phyloP scores from a whole-genome alignment of 495 filamentous ascomycete genomes.

The Apiosordaria backusii region DNA sequence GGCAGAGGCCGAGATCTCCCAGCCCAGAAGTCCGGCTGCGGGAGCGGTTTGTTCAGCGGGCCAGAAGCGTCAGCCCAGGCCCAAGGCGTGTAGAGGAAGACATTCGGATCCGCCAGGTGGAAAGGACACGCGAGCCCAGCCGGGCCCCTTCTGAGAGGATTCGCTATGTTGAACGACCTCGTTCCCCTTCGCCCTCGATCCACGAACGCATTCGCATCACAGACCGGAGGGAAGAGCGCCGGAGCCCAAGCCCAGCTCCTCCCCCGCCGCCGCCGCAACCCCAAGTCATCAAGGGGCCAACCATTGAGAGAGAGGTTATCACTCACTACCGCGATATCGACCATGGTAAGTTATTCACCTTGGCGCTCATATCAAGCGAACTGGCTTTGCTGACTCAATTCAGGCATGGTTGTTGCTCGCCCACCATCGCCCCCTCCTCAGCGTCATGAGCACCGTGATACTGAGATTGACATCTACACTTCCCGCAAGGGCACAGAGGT shows the following conservation, averaged over 20 bases:
- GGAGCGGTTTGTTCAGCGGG: conserved; percentile 31
- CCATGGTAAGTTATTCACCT: conserved; percentile 58
- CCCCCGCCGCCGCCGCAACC: conserved; percentile 52
- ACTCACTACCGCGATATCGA: conserved; percentile 85
- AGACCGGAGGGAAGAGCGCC: conserved; percentile 41
- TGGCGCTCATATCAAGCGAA: neutral
- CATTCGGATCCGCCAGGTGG: conserved; percentile 28
- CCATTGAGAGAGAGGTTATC: conserved; percentile 76
- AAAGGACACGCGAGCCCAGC: conserved; percentile 30
- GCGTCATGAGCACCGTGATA: conserved; percentile 39
- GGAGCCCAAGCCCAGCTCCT: conserved; percentile 41
- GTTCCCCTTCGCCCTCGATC: conserved; percentile 42
- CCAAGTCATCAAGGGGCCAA: conserved; percentile 58
- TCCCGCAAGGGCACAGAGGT: conserved; percentile 44
- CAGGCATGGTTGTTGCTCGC: conserved; percentile 43
- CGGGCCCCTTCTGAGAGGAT: conserved; percentile 28
- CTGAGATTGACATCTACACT: conserved; percentile 55
- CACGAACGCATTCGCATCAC: conserved; percentile 42
- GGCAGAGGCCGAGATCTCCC: conserved; percentile 39
- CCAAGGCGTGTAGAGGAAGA: conserved; percentile 29
- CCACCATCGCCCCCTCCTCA: conserved; percentile 46
- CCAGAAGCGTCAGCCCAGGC: conserved; percentile 35
- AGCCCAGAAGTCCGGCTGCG: conserved; percentile 38
- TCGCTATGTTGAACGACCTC: conserved; percentile 41
- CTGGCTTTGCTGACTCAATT: conserved; percentile 13